Conservation (phyloP, 2,329 filamentous ascomycete genomes). For the Lasiodiplodia sp. region DNA sequence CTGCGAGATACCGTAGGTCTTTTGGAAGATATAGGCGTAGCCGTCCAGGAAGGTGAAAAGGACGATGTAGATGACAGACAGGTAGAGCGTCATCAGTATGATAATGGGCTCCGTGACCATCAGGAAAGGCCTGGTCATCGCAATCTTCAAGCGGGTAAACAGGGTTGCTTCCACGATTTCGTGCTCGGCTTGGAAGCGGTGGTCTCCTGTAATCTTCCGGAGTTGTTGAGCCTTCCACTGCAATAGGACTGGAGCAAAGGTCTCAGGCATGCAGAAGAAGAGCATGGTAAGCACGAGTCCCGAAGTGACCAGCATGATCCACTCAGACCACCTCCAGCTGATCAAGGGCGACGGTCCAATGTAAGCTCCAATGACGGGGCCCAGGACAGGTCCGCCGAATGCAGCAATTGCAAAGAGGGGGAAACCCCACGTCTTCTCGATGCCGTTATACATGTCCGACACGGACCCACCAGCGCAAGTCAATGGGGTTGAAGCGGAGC, state of each 20-base stretch:
- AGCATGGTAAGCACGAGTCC: slow-evolving; percentile 37
- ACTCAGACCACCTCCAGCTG: slow-evolving; percentile 48
- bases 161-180: slow-evolving; percentile 32
- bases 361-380: slow-evolving; percentile 45
- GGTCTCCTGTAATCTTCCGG: slow-evolving; percentile 42
- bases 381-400: slow-evolving; percentile 48
- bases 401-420: slow-evolving; percentile 58
- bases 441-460: slow-evolving; percentile 55
- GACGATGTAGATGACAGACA: slow-evolving; percentile 61
- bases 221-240: slow-evolving; percentile 42
- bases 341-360: slow-evolving; percentile 44
- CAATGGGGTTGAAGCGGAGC: slow-evolving; percentile 55
- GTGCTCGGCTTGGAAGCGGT: slow-evolving; percentile 48
- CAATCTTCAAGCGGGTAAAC: slow-evolving; percentile 29
- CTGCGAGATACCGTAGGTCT: slow-evolving; percentile 56
- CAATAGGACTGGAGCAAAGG: slow-evolving; percentile 51
- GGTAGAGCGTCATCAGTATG: slow-evolving; percentile 58
- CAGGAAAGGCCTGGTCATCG: slow-evolving; percentile 34
- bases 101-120: slow-evolving; percentile 57
- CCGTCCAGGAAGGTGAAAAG: slow-evolving; percentile 63
- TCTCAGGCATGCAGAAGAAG: slow-evolving; percentile 58
- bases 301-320: slow-evolving; percentile 47
- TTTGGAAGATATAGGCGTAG: slow-evolving; percentile 59
- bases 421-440: slow-evolving; percentile 59
- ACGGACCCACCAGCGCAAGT: slow-evolving; percentile 57